These are phyloP conservation scores for Dactylellina leptospora DNA, from an alignment of 2,329 filamentous ascomycete genomes.

Conservation along the genomic window DNA sequence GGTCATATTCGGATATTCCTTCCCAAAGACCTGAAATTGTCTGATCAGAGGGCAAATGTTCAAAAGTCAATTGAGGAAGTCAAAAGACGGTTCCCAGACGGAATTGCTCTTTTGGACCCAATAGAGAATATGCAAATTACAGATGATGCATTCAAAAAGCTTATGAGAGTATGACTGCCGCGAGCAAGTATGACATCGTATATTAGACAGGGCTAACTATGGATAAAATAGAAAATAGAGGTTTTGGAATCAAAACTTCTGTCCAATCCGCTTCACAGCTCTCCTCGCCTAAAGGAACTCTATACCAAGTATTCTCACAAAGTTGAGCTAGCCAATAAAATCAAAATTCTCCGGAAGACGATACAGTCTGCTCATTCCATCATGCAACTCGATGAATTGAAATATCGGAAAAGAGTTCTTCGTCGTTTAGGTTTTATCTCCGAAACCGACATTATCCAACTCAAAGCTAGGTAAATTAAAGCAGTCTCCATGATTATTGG, in stretches of 20 bases:
- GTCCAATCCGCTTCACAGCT: slow-evolving; percentile 89
- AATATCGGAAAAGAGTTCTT: slow-evolving; percentile 92
- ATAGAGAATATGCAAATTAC: slow-evolving; percentile 96
- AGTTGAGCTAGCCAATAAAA: slow-evolving; percentile 76
- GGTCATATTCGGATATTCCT: slow-evolving; percentile 84
- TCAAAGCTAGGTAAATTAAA: slow-evolving; percentile 75
- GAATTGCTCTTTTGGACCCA: slow-evolving; percentile 85
- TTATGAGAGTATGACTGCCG: slow-evolving; percentile 69
- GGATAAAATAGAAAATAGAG: slow-evolving; percentile 82
- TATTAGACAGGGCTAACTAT: background rate
- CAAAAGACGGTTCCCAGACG: slow-evolving; percentile 87
- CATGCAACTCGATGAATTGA: slow-evolving; percentile 93
- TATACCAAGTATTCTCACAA: slow-evolving; percentile 89
- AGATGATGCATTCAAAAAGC: slow-evolving; percentile 91
- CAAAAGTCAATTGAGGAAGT: slow-evolving; percentile 78
- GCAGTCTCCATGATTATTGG: background rate
- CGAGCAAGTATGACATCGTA: too few relatives aligned
- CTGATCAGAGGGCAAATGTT: slow-evolving; percentile 74
- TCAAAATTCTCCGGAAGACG: slow-evolving; percentile 87
- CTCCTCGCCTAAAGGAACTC: slow-evolving; percentile 80
- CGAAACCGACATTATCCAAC: slow-evolving; percentile 90
- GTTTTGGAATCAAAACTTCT: slow-evolving; percentile 90
- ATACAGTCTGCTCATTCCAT: slow-evolving; percentile 86
- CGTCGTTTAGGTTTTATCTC: slow-evolving; percentile 95
- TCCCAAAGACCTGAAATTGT: slow-evolving; percentile 75